Conservation (phyloP, 164 flowering plant genomes). For the Vitis rupestris region DNA sequence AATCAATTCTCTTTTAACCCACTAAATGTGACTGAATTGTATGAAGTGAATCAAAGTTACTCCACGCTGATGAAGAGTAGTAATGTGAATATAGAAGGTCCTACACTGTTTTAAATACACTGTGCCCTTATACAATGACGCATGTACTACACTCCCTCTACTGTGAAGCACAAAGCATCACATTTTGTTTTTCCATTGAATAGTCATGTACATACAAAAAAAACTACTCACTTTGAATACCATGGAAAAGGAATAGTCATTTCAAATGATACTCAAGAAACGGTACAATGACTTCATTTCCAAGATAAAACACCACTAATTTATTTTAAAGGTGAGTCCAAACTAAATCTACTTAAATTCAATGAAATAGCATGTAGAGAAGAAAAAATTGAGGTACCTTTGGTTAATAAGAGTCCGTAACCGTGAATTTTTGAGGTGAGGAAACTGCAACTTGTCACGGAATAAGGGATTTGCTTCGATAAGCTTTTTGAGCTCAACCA, state of each 20-base stretch:
- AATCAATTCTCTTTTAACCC: background rate
- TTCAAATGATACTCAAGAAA: background rate
- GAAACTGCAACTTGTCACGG: constrained; percentile 81
- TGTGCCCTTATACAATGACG: background rate
- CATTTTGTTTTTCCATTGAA: too few species aligned
- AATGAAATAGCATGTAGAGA: background rate
- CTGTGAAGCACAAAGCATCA: too few species aligned
- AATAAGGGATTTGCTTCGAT: constrained; percentile 88
- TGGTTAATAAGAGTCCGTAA: constrained; percentile 77
- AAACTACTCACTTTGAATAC: too few species aligned
- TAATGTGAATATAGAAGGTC: background rate
- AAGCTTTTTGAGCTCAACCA: constrained; percentile 77
- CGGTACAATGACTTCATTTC: background rate
- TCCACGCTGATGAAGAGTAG: background rate
- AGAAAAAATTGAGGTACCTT: constrained; percentile 40
- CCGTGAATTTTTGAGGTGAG: constrained; percentile 69
- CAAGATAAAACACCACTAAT: background rate
- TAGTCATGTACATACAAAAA: too few species aligned
- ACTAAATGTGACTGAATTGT: background rate
- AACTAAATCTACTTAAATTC: background rate
- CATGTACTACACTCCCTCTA: too few species aligned
- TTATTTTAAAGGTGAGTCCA: background rate
- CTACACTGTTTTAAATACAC: background rate
- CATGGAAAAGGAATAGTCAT: too few species aligned
- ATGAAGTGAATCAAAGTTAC: too few species aligned